phyloP scores from a whole-genome alignment of 2,329 filamentous ascomycete species.

The Tolypocladium album region DNA sequence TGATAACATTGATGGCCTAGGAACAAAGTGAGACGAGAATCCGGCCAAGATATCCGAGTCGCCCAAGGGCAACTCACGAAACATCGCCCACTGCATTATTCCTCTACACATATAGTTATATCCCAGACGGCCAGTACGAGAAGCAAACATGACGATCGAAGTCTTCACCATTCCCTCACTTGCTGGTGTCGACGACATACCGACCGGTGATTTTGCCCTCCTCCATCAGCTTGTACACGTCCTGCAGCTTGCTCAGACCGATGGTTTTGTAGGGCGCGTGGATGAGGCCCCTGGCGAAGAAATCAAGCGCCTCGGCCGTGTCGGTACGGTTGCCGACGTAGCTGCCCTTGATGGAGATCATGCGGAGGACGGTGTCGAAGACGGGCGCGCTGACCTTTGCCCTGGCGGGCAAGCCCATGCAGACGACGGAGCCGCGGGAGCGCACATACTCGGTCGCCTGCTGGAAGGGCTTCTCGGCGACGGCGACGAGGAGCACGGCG shows the following conservation, averaged over 20 bases:
- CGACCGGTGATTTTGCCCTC: constrained; percentile 64
- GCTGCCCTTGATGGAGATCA: constrained; percentile 85
- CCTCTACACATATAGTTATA: no score
- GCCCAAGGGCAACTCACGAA: neutral
- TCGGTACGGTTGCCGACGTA: constrained; percentile 93
- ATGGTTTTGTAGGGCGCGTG: constrained; percentile 79
- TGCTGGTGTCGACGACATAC: constrained; percentile 67
- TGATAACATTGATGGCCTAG: no score
- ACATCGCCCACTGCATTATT: neutral
- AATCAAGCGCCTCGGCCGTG: constrained; percentile 80
- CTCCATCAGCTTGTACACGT: constrained; percentile 69
- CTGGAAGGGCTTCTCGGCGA: constrained; percentile 87
- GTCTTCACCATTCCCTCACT: constrained; percentile 19
- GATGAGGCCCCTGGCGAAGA: constrained; percentile 76
- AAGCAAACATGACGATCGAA: neutral
- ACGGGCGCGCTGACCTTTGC: constrained; percentile 76
- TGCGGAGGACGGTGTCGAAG: constrained; percentile 78
- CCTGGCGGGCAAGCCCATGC: constrained; percentile 76
- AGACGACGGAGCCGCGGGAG: constrained; percentile 70
- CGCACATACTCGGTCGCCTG: constrained; percentile 86
- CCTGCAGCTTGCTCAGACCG: constrained; percentile 67
- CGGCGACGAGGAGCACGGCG: constrained; percentile 78
- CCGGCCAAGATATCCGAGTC: neutral
- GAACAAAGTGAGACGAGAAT: no score
- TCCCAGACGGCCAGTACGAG: neutral